phyloP scores from a whole-genome alignment of 805 yeast species.

The Kazachstania psychrophila region DNA sequence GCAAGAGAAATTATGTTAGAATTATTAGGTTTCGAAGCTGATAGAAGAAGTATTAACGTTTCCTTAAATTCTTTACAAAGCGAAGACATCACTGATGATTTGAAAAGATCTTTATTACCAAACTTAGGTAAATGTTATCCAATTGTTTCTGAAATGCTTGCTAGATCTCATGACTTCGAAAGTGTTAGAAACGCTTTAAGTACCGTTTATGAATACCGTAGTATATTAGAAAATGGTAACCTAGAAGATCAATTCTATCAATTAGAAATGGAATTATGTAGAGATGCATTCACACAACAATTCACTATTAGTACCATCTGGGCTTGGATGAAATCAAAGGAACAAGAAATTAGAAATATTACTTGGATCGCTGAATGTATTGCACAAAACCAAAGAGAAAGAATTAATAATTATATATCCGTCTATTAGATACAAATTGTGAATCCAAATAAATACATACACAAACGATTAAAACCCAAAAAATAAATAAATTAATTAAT shows the following conservation, averaged over 20 bases:
- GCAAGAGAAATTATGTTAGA: constrained; percentile 72
- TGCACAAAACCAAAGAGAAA: constrained; percentile 94
- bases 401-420: constrained; percentile 82
- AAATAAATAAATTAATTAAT: background rate
- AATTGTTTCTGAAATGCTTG: constrained; percentile 48
- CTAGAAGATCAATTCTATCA: constrained; percentile 92
- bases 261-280: constrained; percentile 85
- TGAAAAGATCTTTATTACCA: constrained; percentile 73
- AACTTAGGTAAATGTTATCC: constrained; percentile 75
- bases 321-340: constrained; percentile 95
- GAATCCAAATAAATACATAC: background rate
- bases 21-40: constrained; percentile 84
- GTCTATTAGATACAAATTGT: constrained; percentile 44
- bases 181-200: constrained; percentile 60
- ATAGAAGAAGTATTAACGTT: constrained; percentile 87
- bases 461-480: background rate
- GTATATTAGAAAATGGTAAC: constrained; percentile 46
- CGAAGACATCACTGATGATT: constrained; percentile 43
- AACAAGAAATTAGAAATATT: constrained; percentile 92
- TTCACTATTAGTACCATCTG: constrained; percentile 83
- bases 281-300: constrained; percentile 92
- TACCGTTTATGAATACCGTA: constrained; percentile 54
- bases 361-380: constrained; percentile 99
- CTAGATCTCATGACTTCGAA: constrained; percentile 75
- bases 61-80: constrained; percentile 68